These are phyloP conservation scores for Melanopsichium pennsylvanicum DNA, from an alignment of 1,284 basidiomycete genomes.

Conservation along the genomic window DNA sequence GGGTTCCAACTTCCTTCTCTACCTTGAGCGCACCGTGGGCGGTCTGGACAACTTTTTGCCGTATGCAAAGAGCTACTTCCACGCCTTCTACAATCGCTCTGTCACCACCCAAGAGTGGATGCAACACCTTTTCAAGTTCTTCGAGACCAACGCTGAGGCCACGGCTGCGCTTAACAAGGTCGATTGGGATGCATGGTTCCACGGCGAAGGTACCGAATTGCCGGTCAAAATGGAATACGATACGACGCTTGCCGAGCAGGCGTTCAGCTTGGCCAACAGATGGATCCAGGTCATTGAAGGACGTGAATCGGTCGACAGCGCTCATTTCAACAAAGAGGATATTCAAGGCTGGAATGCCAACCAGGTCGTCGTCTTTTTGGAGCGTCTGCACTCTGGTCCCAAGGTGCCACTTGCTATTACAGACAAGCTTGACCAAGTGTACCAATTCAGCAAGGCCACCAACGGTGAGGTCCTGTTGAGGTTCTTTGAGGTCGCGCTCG, in stretches of 20 bases:
- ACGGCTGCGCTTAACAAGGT: slow-evolving; percentile 72
- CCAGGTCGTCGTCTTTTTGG: slow-evolving; percentile 69
- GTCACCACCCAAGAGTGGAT: slow-evolving; percentile 91
- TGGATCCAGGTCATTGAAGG: slow-evolving; percentile 72
- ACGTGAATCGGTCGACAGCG: slow-evolving; percentile 11
- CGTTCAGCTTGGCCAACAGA: slow-evolving; percentile 74
- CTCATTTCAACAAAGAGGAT: slow-evolving; percentile 42
- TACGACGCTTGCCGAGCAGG: slow-evolving; percentile 76
- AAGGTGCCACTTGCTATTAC: slow-evolving; percentile 63
- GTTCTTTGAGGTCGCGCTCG: slow-evolving; percentile 69
- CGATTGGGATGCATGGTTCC: slow-evolving; percentile 80
- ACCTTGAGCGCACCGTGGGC: slow-evolving; percentile 78
- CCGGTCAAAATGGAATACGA: slow-evolving; percentile 86
- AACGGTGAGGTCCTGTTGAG: slow-evolving; percentile 69
- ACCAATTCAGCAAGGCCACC: slow-evolving; percentile 66
- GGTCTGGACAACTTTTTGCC: slow-evolving; percentile 75
- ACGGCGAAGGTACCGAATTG: slow-evolving; percentile 79
- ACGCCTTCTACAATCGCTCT: slow-evolving; percentile 72
- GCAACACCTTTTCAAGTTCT: slow-evolving; percentile 82
- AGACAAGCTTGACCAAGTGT: slow-evolving; percentile 67
- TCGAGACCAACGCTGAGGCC: slow-evolving; percentile 69
- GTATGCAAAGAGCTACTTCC: slow-evolving; percentile 77
- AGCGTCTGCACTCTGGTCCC: slow-evolving; percentile 67
- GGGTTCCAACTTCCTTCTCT: slow-evolving; percentile 76
- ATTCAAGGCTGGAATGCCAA: slow-evolving; percentile 62